Percentiles rank a stretch among this genome's conserved stretches.
Conservation (phyloP, 768 basidiomycete genomes). For the Amanita phalloides region DNA sequence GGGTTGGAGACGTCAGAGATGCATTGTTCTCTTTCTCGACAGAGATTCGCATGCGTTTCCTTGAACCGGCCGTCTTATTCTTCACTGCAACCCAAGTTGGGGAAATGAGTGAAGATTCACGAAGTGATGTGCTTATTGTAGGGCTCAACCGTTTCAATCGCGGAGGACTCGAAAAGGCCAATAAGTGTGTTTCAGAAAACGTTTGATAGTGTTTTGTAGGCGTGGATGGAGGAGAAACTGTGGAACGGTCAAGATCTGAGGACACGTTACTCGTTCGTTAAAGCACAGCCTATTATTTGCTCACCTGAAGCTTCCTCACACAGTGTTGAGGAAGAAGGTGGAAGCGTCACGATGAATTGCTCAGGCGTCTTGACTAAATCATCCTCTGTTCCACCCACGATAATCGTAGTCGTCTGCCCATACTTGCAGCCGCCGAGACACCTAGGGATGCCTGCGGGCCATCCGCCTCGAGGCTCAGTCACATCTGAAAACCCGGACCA, state of each 20-base stretch:
- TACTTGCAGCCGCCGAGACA: constrained; percentile 13
- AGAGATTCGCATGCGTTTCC: constrained; percentile 1
- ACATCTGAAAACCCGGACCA: constrained; percentile 43
- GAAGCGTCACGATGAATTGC: not conserved
- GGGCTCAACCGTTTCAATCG: not conserved
- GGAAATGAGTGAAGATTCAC: constrained; percentile 10
- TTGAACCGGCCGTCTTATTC: not conserved
- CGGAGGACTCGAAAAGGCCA: not conserved
- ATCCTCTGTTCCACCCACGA: not conserved
- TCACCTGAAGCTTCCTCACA: not conserved
- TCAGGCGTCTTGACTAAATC: not conserved
- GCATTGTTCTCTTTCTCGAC: constrained; percentile 49
- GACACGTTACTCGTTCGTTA: not conserved
- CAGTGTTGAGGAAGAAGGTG: constrained; percentile 17
- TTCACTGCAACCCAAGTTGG: not conserved
- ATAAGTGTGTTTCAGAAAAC: constrained; percentile 3
- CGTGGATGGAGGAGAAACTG: constrained; percentile 22
- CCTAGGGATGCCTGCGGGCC: constrained; percentile 36
- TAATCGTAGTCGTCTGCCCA: not conserved
- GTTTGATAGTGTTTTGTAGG: not conserved
- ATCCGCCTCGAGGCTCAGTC: constrained; percentile 35
- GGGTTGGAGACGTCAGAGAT: constrained; percentile 16
- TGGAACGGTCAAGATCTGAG: not conserved
- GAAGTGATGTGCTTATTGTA: not conserved
- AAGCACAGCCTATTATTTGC: not conserved